Percentiles rank a stretch among this genome's conserved stretches.
phyloP scores from a whole-genome alignment of 768 basidiomycete genomes.

The Daedalea quercina region DNA sequence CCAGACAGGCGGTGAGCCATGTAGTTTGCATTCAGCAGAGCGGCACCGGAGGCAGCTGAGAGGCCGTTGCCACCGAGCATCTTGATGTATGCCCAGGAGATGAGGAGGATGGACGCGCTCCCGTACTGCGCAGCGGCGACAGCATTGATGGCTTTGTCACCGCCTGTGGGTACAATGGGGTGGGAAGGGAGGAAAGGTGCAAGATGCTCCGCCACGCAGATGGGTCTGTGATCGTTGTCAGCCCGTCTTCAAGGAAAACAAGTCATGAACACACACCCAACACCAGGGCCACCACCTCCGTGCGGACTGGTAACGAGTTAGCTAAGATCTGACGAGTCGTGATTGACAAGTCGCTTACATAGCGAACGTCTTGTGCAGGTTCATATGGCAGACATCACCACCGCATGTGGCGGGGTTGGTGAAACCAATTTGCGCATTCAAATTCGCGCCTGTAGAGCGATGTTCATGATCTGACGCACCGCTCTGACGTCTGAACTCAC shows the following conservation, averaged over 20 bases:
- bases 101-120: constrained; percentile 89
- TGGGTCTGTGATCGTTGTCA: constrained; percentile 47
- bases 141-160: constrained; percentile 72
- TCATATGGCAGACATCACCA: constrained; percentile 97
- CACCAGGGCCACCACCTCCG: constrained; percentile 95
- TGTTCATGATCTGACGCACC: background rate
- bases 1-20: constrained; percentile 84
- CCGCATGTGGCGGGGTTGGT: constrained; percentile 94
- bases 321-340: background rate
- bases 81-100: constrained; percentile 99
- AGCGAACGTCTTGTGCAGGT: constrained; percentile 96
- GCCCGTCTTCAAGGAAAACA: background rate
- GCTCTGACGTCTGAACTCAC: constrained; percentile 26
- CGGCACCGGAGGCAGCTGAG: constrained; percentile 75
- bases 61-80: constrained; percentile 97
- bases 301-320: constrained; percentile 58
- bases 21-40: constrained; percentile 94
- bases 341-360: constrained; percentile 47
- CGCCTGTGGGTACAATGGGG: constrained; percentile 61
- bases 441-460: constrained; percentile 59
- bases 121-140: constrained; percentile 92
- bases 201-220: constrained; percentile 91
- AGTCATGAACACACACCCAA: constrained; percentile 52
- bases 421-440: constrained; percentile 90
- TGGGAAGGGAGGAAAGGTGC: constrained; percentile 93